A percentile compares a stretch with the other conserved stretches of the same genome.
phyloP scores from a whole-genome alignment of 345 rosid genomes.

The Rhodomyrtus tomentosa region DNA sequence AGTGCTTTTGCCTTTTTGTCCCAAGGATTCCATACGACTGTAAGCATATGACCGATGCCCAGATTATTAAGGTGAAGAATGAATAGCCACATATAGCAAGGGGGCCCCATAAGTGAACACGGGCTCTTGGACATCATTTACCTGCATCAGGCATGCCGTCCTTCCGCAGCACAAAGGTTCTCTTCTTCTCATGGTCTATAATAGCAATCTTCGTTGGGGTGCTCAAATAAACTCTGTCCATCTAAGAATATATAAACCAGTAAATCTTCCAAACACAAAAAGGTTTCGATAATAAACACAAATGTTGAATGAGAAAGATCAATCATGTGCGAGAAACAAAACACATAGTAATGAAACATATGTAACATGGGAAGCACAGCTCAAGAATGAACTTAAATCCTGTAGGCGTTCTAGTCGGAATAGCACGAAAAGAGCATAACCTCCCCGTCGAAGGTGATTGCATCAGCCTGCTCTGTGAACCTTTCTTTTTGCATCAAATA shows the following conservation, averaged over 20 bases:
- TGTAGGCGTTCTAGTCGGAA: background rate
- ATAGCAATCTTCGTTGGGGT: constrained; percentile 88
- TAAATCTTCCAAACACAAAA: background rate
- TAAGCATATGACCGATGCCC: background rate
- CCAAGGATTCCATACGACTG: constrained; percentile 98
- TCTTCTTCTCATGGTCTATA: constrained; percentile 92
- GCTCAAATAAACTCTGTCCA: constrained; percentile 81
- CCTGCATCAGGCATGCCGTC: constrained; percentile 93
- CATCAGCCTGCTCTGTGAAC: constrained; percentile 95
- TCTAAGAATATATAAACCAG: constrained; percentile 12
- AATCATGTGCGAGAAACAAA: background rate
- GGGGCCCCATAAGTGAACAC: background rate
- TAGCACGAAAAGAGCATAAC: constrained; percentile 17
- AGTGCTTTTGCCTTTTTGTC: constrained; percentile 72
- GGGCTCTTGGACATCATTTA: background rate
- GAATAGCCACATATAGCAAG: background rate
- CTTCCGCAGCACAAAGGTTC: constrained; percentile 77
- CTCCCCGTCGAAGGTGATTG: constrained; percentile 90
- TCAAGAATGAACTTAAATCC: background rate
- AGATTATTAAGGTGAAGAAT: background rate
- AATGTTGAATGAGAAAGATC: background rate
- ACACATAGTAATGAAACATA: background rate
- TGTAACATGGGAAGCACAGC: background rate
- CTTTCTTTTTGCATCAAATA: constrained; percentile 55
- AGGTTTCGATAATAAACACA: background rate